Evolutionary conservation across 106 monocot species (phyloP).

Genomic region (Amphibolis antarctica): DNA sequence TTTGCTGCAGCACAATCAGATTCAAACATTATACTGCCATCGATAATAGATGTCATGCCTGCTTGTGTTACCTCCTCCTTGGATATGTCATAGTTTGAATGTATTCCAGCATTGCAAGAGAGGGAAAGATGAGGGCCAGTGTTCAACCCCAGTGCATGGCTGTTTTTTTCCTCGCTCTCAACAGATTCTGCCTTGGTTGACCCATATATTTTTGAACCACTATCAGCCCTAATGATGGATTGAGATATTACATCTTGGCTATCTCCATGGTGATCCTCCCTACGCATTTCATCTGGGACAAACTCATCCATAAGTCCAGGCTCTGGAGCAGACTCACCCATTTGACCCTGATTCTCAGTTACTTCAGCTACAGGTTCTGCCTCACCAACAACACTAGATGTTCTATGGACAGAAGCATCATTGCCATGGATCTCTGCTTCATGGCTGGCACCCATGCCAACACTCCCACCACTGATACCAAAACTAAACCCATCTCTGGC

Average conservation of each 20-base stretch:
- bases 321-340: slow-evolving; percentile 77
- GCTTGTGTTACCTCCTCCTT: slow-evolving; percentile 78
- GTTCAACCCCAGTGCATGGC: slow-evolving; percentile 34
- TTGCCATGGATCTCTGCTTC: slow-evolving; percentile 96
- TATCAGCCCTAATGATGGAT: slow-evolving; percentile 65
- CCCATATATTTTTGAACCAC: slow-evolving; percentile 87
- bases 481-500: slow-evolving; percentile 74
- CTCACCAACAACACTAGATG: slow-evolving; percentile 57
- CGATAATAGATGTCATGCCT: slow-evolving; percentile 31
- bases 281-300: slow-evolving; percentile 61
- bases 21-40: slow-evolving; percentile 21
- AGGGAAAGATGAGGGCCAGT: slow-evolving; percentile 67
- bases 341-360: slow-evolving; percentile 80
- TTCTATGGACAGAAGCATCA: slow-evolving; percentile 57
- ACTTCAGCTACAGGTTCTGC: slow-evolving; percentile 74
- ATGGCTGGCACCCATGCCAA: slow-evolving; percentile 97
- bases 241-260: slow-evolving; percentile 92
- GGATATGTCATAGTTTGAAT: slow-evolving; percentile 49
- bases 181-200: slow-evolving; percentile 81
- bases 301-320: slow-evolving; percentile 86
- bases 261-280: slow-evolving; percentile 78
- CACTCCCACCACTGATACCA: slow-evolving; percentile 93
- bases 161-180: slow-evolving; percentile 79
- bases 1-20: slow-evolving; percentile 44
- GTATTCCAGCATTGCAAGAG: slow-evolving; percentile 91